These are phyloP conservation scores for Carex sylvatica DNA, from an alignment of 202 grass and related monocot genomes.

Conservation along the genomic window DNA sequence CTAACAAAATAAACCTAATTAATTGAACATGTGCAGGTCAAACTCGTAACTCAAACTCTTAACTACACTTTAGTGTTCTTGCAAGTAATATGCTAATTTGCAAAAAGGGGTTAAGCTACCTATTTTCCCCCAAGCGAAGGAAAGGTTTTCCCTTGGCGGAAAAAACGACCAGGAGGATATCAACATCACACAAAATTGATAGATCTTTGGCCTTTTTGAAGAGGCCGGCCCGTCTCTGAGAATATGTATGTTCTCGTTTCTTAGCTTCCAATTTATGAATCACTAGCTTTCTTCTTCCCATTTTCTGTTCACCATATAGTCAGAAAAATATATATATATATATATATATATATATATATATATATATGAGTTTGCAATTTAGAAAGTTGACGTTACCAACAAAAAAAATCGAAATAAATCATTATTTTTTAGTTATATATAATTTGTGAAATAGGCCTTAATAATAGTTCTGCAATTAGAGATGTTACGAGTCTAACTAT, in stretches of 20 bases:
- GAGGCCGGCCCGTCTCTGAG: constrained; percentile 62
- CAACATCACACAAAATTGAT: constrained; percentile 70
- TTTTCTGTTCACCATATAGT: constrained; percentile 17
- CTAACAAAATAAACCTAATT: background rate
- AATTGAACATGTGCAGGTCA: too few relatives aligned
- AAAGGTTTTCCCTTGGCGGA: constrained; percentile 58
- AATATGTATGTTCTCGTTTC: constrained; percentile 65
- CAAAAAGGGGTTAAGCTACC: constrained; percentile 24
- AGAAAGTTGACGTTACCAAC: too few relatives aligned
- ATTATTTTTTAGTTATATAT: too few relatives aligned
- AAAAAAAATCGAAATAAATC: too few relatives aligned
- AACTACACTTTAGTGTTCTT: background rate
- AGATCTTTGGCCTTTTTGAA: constrained; percentile 82
- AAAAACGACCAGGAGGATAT: constrained; percentile 72
- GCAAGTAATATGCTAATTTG: background rate
- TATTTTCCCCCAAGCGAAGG: constrained; percentile 58
- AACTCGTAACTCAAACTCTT: background rate
- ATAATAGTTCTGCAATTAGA: too few relatives aligned
- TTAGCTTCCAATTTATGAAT: constrained; percentile 71
- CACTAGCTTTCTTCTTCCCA: constrained; percentile 85
- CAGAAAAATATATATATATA: background rate
- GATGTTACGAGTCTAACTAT: too few relatives aligned
- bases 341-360: background rate
- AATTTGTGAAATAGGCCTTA: too few relatives aligned
- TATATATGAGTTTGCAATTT: background rate